Evolutionary conservation across 2,329 filamentous ascomycete species (phyloP), one percentile per base, ranked within the genome.

Genomic region (Sphaceloma murrayae): DNA sequence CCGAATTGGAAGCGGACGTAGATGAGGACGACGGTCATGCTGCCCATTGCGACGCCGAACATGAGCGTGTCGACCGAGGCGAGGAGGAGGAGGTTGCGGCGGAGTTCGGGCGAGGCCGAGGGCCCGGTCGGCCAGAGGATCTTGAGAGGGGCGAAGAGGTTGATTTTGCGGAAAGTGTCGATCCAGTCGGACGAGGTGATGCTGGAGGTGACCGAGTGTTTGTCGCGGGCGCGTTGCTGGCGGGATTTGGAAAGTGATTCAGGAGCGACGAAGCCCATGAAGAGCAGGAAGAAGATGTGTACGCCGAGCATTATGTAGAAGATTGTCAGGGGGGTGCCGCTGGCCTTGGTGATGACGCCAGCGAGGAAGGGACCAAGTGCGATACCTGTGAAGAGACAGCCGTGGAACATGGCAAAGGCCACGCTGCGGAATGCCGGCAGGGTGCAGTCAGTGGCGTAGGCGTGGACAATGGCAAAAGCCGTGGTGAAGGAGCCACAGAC

Each of bases 401-500:
- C 87, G 55, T 96, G 85, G 54, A 96, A 81, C 58, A 88, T 89
- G 5, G 86, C 88, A 60, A 96, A 91, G 3, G 80, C 77, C 5
- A 94, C 82, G 48, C 82, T 84, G 14, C 91, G 78, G 56, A 77
- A 77, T 21, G 83, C 81, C 0, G 87, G 84, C 3, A 82, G 70
- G 0, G 87, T 89, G 62, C 86, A 94, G 62, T 98, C 91, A 30
- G 85, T 80, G 9, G 84, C 81, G 62, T 96, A 98, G 0, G 89
- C 86, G 60, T 93, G 81, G 16, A 78, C 80, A 47, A 94, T 67
- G 34, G 82, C 78, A 68, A 82, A 82, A 19, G 81, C 82, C 1
- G 85, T 77, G 1, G 87, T 94, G 59, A 95, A 94, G 1, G 88
- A 94, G 5, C 91, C 91, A 7, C 79, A 79, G 4, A 94, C 57